Evolutionary conservation across 2,329 filamentous ascomycete species (phyloP).

Genomic region (Colletotrichum karsti): DNA sequence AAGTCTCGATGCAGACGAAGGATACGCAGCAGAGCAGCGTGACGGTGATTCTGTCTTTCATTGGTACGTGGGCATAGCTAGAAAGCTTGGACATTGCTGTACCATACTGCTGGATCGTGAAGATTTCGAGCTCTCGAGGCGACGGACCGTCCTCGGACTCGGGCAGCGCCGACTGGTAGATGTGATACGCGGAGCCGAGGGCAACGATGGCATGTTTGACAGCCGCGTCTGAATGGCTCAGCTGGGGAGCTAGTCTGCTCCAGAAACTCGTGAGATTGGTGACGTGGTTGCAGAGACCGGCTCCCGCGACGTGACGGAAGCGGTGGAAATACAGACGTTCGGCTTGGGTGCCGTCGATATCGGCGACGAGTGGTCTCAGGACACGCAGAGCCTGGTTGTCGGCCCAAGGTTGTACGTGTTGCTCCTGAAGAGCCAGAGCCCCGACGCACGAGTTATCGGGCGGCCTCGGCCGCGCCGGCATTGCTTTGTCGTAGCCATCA

Average conservation of each 20-base stretch:
- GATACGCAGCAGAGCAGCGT: slow-evolving; percentile 42
- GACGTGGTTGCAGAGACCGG: slow-evolving; percentile 38
- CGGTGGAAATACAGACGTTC: slow-evolving; percentile 46
- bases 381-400: not conserved
- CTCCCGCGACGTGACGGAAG: slow-evolving; percentile 40
- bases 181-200: slow-evolving; percentile 40
- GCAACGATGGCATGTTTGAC: slow-evolving; percentile 44
- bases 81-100: slow-evolving; percentile 40
- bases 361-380: slow-evolving; percentile 42
- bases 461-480: not conserved
- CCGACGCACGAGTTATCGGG: not conserved
- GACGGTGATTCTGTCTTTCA: slow-evolving; percentile 35
- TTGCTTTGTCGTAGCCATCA: slow-evolving; percentile 42
- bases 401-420: not conserved
- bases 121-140: slow-evolving; percentile 40
- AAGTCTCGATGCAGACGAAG: slow-evolving; percentile 41
- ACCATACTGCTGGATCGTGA: slow-evolving; percentile 49
- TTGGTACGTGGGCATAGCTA: slow-evolving; percentile 17
- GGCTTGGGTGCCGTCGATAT: slow-evolving; percentile 43
- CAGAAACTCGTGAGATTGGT: slow-evolving; percentile 40
- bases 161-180: slow-evolving; percentile 30
- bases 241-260: slow-evolving; percentile 38
- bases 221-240: slow-evolving; percentile 38
- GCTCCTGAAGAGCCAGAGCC: not conserved
- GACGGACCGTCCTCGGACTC: slow-evolving; percentile 25